Evolutionary conservation across 2,329 filamentous ascomycete species (phyloP).

Genomic region (Fusarium veterinarium): DNA sequence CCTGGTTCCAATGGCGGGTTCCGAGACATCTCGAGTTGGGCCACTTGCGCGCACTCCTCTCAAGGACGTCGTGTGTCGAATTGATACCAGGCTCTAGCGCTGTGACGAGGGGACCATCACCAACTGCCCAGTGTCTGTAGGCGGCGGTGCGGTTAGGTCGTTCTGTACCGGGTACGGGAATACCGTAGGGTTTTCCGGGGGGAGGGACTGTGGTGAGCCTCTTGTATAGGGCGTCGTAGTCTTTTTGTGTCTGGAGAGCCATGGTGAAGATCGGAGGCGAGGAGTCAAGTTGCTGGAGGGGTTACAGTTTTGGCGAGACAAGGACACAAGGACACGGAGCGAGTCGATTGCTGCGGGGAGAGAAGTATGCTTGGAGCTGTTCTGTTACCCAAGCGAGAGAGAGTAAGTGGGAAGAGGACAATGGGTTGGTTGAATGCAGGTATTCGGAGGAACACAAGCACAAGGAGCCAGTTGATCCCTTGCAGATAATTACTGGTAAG

Average conservation of each 20-base stretch:
- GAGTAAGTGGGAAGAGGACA: background rate
- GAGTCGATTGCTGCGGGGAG: constrained; percentile 15
- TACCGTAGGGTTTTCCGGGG: constrained; percentile 80
- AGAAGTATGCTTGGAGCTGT: constrained; percentile 9
- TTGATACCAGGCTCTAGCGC: constrained; percentile 76
- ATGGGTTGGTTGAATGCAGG: constrained; percentile 11
- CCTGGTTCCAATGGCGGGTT: constrained; percentile 80
- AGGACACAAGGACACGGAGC: constrained; percentile 8
- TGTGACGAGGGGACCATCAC: constrained; percentile 76
- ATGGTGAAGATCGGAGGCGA: constrained; percentile 41
- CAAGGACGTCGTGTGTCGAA: constrained; percentile 86
- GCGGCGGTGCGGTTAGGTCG: constrained; percentile 77
- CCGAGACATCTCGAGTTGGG: constrained; percentile 82
- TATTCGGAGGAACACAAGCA: constrained; percentile 28
- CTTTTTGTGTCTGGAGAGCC: constrained; percentile 47
- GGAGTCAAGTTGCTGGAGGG: constrained; percentile 9
- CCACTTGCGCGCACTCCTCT: constrained; percentile 70
- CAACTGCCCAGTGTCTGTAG: constrained; percentile 86
- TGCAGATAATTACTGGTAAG: constrained; percentile 3
- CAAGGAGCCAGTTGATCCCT: background rate
- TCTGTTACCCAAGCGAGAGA: constrained; percentile 12
- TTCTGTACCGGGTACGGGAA: constrained; percentile 80
- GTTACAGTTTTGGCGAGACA: constrained; percentile 23
- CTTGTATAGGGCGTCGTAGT: constrained; percentile 56
- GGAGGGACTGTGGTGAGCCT: constrained; percentile 73